Percentiles rank a stretch among this genome's conserved stretches.
phyloP scores from a whole-genome alignment of 352 stramenopile genomes.

The Phytophthora meadii region DNA sequence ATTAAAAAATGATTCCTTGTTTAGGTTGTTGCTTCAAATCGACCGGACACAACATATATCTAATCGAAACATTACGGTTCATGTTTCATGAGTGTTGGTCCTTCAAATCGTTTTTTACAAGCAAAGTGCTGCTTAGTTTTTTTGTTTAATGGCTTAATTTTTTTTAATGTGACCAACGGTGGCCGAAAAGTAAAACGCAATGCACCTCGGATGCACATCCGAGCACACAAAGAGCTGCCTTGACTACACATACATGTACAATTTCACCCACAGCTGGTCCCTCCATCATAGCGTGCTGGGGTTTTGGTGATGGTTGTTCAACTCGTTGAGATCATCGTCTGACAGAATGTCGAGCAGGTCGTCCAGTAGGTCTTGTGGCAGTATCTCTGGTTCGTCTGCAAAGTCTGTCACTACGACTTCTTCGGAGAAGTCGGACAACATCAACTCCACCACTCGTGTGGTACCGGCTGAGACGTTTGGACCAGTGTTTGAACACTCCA shows the following conservation, averaged over 20 bases:
- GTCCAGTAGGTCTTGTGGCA: conserved; percentile 32
- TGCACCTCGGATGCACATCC: not conserved
- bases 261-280: too few species aligned
- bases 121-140: too few species aligned
- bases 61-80: not conserved
- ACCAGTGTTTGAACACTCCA: not conserved
- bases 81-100: conserved; percentile 11
- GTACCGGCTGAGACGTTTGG: conserved; percentile 14
- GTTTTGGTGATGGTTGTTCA: conserved; percentile 17
- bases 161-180: not conserved
- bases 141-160: too few species aligned
- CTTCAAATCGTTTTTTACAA: not conserved
- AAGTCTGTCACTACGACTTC: conserved; percentile 26
- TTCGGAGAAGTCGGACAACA: conserved; percentile 26
- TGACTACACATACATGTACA: too few species aligned
- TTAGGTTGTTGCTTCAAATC: not conserved
- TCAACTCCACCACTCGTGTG: conserved; percentile 23
- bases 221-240: too few species aligned
- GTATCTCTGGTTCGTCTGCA: conserved; percentile 21
- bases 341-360: conserved; percentile 33
- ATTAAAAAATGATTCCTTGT: not conserved
- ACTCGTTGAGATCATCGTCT: conserved; percentile 29
- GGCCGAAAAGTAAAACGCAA: not conserved
- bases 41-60: not conserved
- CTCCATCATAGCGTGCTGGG: too few species aligned